A percentile compares a stretch with the other conserved stretches of the same genome.
These are phyloP conservation scores for Sclerospora graminicola DNA, from an alignment of 352 stramenopile genomes.

Conservation along the genomic window DNA sequence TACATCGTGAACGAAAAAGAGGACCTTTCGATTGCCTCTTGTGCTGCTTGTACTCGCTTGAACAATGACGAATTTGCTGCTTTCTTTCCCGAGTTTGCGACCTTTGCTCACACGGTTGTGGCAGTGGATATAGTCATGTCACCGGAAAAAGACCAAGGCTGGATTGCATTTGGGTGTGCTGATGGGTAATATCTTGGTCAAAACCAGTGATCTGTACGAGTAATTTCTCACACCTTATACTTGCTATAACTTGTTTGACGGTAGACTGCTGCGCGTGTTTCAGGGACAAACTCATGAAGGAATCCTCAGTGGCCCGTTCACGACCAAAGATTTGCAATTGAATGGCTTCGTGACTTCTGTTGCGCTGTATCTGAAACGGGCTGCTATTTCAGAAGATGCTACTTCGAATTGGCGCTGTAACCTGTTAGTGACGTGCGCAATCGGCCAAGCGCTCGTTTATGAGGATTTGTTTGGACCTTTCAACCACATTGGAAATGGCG, in stretches of 20 bases:
- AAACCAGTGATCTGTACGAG: not conserved
- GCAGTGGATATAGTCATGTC: constrained; percentile 30
- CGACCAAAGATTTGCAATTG: constrained; percentile 38
- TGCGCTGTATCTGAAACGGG: constrained; percentile 31
- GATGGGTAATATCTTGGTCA: constrained; percentile 30
- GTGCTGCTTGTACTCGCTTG: constrained; percentile 31
- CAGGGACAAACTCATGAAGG: constrained; percentile 20
- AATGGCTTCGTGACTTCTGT: constrained; percentile 53
- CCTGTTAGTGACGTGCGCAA: constrained; percentile 48
- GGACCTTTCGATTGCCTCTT: not conserved
- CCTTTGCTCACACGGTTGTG: constrained; percentile 46
- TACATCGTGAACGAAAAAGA: constrained; percentile 33
- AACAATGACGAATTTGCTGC: constrained; percentile 46
- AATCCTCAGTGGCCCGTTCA: constrained; percentile 35
- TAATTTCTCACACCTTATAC: not conserved
- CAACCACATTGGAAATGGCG: constrained; percentile 7
- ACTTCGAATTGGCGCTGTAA: constrained; percentile 25
- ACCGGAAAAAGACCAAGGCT: constrained; percentile 19
- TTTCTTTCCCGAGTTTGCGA: constrained; percentile 62
- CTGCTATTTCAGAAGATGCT: not conserved
- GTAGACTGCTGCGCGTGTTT: constrained; percentile 45
- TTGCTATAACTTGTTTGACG: not conserved
- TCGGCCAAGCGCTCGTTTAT: constrained; percentile 45
- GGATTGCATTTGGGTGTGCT: constrained; percentile 54
- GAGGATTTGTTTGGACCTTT: constrained; percentile 33